Evolutionary conservation across 2,329 filamentous ascomycete species (phyloP).

Genomic region (Colletotrichum sp.): DNA sequence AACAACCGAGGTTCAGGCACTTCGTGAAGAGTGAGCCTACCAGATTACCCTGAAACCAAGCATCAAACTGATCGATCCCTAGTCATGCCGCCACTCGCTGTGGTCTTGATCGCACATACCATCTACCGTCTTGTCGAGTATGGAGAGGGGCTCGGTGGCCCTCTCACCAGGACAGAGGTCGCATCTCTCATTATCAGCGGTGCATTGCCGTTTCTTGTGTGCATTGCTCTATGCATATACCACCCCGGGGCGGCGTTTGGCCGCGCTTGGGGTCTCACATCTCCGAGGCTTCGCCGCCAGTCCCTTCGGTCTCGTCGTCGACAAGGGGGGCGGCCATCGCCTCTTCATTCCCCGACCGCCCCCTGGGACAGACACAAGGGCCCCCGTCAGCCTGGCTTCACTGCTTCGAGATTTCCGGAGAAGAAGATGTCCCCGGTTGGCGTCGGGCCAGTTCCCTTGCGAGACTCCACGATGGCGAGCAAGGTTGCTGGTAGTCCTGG

Average conservation of each 20-base stretch:
- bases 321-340: background rate
- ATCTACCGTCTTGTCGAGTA: constrained; percentile 46
- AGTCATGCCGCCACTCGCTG: constrained; percentile 42
- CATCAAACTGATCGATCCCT: background rate
- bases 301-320: constrained; percentile 2
- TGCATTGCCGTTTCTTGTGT: constrained; percentile 41
- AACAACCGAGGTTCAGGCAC: constrained; percentile 44
- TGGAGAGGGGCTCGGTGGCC: constrained; percentile 35
- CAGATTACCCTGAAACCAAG: background rate
- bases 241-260: constrained; percentile 46
- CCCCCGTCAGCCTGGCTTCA: constrained; percentile 17
- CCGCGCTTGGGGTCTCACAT: constrained; percentile 43
- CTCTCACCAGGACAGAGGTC: constrained; percentile 42
- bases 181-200: constrained; percentile 46
- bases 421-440: constrained; percentile 17
- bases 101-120: constrained; percentile 45
- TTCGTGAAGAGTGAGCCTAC: constrained; percentile 48
- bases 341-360: constrained; percentile 13
- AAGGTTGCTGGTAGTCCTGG: constrained; percentile 14
- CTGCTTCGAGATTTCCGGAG: constrained; percentile 5
- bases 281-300: constrained; percentile 27
- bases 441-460: constrained; percentile 5
- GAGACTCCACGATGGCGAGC: constrained; percentile 18
- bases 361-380: constrained; percentile 18
- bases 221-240: constrained; percentile 37